phyloP scores from a whole-genome alignment of 75 land plant genomes.

The Picea sitchensis region DNA sequence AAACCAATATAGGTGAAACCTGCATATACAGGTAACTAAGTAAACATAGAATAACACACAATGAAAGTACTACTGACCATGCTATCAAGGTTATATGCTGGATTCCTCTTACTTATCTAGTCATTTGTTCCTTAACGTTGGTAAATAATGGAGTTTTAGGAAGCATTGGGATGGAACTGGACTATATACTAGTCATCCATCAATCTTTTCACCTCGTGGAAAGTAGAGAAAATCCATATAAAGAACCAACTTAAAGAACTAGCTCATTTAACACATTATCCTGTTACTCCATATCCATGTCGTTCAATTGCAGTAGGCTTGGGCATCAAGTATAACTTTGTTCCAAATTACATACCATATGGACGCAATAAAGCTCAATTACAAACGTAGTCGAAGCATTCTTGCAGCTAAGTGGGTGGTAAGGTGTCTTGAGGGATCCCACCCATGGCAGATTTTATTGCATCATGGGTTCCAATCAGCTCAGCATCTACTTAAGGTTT shows the following conservation, averaged over 20 bases:
- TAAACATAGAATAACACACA: background rate
- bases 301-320: too few relatives aligned
- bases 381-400: background rate
- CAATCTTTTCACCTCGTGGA: background rate
- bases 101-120: background rate
- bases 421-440: too few relatives aligned
- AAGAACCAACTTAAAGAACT: background rate
- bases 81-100: too few relatives aligned
- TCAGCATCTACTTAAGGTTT: too few relatives aligned
- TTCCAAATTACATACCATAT: too few relatives aligned
- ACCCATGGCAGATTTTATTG: too few relatives aligned
- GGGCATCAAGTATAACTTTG: too few relatives aligned
- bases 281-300: background rate
- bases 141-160: background rate
- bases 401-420: too few relatives aligned
- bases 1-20: background rate
- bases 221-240: background rate
- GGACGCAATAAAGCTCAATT: background rate
- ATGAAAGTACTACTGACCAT: background rate
- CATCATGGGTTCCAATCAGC: too few relatives aligned
- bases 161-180: background rate
- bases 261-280: background rate
- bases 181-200: background rate
- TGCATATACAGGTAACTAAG: background rate
- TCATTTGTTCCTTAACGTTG: background rate